phyloP scores from a whole-genome alignment of 2,329 filamentous ascomycete genomes.

The Boeremia exigua region DNA sequence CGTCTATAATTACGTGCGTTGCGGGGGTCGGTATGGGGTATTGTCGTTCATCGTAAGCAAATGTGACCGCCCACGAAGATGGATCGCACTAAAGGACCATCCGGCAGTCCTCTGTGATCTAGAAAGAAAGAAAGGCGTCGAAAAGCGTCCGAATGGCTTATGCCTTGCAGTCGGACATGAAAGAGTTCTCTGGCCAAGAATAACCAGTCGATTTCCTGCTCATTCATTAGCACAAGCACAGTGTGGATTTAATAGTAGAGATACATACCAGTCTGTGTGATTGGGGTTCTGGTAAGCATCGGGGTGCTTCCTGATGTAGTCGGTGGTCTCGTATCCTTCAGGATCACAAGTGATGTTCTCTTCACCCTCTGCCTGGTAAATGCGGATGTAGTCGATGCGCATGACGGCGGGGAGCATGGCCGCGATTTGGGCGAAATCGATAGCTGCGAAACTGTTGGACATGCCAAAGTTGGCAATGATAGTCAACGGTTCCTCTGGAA shows the following conservation, averaged over 20 bases:
- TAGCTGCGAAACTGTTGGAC: conserved; percentile 67
- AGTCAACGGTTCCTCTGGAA: conserved; percentile 72
- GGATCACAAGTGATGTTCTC: conserved; percentile 71
- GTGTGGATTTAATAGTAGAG: neutral
- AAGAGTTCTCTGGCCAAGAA: conserved; percentile 66
- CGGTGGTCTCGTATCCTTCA: conserved; percentile 68
- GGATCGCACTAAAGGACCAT: conserved; percentile 19
- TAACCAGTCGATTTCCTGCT: conserved; percentile 58
- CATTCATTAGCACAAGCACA: conserved; percentile 21
- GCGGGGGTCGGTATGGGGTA: conserved; percentile 32
- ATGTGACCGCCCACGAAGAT: conserved; percentile 31
- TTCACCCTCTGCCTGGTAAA: conserved; percentile 69
- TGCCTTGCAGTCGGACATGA: conserved; percentile 62
- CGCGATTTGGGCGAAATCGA: conserved; percentile 65
- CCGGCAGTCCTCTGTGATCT: conserved; percentile 25
- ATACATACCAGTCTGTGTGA: conserved; percentile 65
- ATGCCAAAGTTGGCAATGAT: conserved; percentile 75
- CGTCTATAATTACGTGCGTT: conserved; percentile 42
- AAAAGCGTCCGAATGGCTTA: conserved; percentile 12
- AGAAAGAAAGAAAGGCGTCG: conserved; percentile 4
- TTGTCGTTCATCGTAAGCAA: conserved; percentile 38
- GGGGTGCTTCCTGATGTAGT: conserved; percentile 68
- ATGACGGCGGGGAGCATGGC: conserved; percentile 67
- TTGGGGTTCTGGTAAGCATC: conserved; percentile 69
- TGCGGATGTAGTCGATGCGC: conserved; percentile 72